A percentile compares a stretch with the other conserved stretches of the same genome.
These are phyloP conservation scores for Parafenestella ontariensis DNA, from an alignment of 2,329 filamentous ascomycete species.

Conservation along the genomic window DNA sequence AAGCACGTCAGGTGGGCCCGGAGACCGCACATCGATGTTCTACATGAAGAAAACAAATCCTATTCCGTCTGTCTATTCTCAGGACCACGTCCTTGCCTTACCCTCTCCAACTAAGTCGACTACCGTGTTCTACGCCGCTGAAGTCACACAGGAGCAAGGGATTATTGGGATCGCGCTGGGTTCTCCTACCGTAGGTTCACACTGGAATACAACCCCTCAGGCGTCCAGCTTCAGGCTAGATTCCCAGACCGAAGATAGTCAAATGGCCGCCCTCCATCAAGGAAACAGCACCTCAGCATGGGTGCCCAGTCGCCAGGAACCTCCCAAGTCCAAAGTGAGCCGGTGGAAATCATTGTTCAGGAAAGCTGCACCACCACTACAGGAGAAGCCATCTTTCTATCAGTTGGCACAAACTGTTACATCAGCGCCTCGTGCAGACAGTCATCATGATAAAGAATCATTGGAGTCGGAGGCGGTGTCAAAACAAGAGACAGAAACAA, in stretches of 20 bases:
- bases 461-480: constrained; percentile 21
- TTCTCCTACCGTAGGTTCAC: constrained; percentile 44
- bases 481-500: constrained; percentile 23
- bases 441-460: constrained; percentile 40
- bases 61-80: constrained; percentile 30
- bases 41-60: constrained; percentile 44
- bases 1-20: constrained; percentile 44
- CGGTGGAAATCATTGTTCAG: constrained; percentile 51
- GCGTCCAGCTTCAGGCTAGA: constrained; percentile 13
- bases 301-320: constrained; percentile 16
- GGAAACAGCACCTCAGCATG: constrained; percentile 13
- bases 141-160: constrained; percentile 37
- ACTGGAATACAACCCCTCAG: constrained; percentile 37
- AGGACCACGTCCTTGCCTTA: constrained; percentile 34
- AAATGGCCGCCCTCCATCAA: constrained; percentile 17
- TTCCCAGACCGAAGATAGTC: constrained; percentile 7
- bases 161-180: constrained; percentile 51
- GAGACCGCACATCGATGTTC: constrained; percentile 42
- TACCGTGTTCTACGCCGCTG: constrained; percentile 39
- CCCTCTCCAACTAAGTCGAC: constrained; percentile 38
- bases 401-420: constrained; percentile 38
- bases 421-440: constrained; percentile 35
- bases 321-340: constrained; percentile 45
- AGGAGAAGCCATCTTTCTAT: constrained; percentile 44
- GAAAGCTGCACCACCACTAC: constrained; percentile 32